Base-by-base conservation (phyloP, 2,329 filamentous ascomycete genomes). In the Penicillium polonicum region DNA sequence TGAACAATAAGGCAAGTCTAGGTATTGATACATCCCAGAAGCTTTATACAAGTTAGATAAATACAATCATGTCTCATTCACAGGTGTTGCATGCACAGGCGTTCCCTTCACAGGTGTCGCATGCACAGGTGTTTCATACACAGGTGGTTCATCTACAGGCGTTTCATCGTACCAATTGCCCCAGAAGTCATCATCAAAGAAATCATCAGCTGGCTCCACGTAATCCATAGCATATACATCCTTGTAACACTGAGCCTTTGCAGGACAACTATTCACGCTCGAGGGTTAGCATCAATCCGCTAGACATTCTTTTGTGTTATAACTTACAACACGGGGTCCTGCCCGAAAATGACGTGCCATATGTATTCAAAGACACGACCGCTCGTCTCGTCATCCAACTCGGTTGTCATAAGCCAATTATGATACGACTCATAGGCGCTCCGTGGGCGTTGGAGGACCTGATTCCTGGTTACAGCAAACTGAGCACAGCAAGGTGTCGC, bases 401-500 rank as follows among this genome's bases (percentile, higher is more conserved):
- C 71, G 6, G 84, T 85, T 19, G 78, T 75, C 48, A 85, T 67
- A 43, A 88, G 61, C 86, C 86, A 88, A 31, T 82, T 69, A 25
- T 85, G 78, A 68, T 80, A 84, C 19, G 76, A 74, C 7, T 80
- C 65, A 61, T 88, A 88, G 54, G 83, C 82, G 21, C 73, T 75
- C 57, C 73, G 69, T 3, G 82, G 76, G 35, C 83, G 74, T 38
- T 74, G 70, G 6, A 70, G 75, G 25, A 88, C 78, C 42, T 79
- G 79, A 8, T 82, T 78, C 17, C 78, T 73, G 3, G 83, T 82
- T 9, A 87, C 82, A 0, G 82, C 85, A 60, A 88, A 88, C 70
- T 88, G 86, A n/a, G 84, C 83, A 70, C 85, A 88, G 68, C 85
- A 88, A 19, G 83, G 78, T 5, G 80, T 79, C 2, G 79, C 83